phyloP scores from a whole-genome alignment of 1,139 yeast genomes.

The Pichia sp. region DNA sequence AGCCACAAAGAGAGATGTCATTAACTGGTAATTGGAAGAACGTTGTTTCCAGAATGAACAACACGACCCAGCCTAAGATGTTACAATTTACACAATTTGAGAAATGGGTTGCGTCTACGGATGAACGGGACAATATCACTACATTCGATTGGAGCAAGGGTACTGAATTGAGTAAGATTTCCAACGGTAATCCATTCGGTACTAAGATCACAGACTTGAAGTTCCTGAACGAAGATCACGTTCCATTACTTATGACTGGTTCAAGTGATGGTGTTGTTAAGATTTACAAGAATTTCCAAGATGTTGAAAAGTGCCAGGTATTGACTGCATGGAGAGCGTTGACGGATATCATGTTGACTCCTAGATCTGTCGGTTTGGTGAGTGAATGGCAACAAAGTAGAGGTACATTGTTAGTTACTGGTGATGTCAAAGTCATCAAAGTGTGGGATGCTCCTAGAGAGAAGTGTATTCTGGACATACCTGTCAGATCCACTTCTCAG shows the following conservation, averaged over 20 bases:
- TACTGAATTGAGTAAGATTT: conserved; percentile 60
- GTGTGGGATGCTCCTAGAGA: conserved; percentile 98
- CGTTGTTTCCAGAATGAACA: conserved; percentile 59
- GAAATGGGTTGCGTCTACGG: conserved; percentile 75
- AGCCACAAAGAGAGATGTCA: conserved; percentile 83
- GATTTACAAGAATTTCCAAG: conserved; percentile 76
- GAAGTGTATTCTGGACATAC: conserved; percentile 79
- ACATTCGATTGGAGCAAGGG: conserved; percentile 87
- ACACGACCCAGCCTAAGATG: conserved; percentile 75
- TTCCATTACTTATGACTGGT: conserved; percentile 81
- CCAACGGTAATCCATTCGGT: conserved; percentile 84
- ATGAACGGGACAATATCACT: conserved; percentile 79
- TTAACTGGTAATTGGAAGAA: conserved; percentile 85
- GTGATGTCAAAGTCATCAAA: conserved; percentile 89
- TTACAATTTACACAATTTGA: conserved; percentile 90
- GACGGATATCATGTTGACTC: conserved; percentile 77
- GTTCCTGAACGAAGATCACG: conserved; percentile 88
- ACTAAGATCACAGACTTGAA: conserved; percentile 86
- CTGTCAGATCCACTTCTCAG: conserved; percentile 88
- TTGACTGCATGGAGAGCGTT: conserved; percentile 94
- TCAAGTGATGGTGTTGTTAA: conserved; percentile 93
- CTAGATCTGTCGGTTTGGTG: conserved; percentile 79
- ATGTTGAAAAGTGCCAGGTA: conserved; percentile 52
- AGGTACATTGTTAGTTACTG: conserved; percentile 89
- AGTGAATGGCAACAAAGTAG: conserved; percentile 98